These are phyloP conservation scores for Cladophialophora bantiana DNA, from an alignment of 2,329 filamentous ascomycete species.

Conservation along the genomic window DNA sequence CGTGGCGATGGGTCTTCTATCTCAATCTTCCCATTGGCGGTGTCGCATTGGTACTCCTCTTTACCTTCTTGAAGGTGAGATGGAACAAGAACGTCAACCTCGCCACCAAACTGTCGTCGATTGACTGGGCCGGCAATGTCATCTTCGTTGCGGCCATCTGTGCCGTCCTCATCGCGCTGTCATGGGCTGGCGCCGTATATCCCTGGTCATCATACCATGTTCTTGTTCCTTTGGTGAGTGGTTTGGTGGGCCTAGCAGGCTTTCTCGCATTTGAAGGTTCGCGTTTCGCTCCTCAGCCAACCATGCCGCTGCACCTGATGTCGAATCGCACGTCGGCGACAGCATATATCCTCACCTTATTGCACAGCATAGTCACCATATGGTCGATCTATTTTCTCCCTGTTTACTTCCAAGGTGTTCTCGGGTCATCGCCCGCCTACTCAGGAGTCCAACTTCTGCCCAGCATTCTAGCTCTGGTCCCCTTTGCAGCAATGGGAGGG, in stretches of 20 bases:
- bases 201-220: slow-evolving; percentile 51
- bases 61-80: slow-evolving; percentile 45
- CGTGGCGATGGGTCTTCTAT: slow-evolving; percentile 49
- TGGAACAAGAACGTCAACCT: slow-evolving; percentile 42
- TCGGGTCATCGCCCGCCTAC: slow-evolving; percentile 39
- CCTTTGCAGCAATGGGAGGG: slow-evolving; percentile 38
- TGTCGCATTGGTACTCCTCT: slow-evolving; percentile 37
- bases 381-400: slow-evolving; percentile 55
- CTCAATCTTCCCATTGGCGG: slow-evolving; percentile 50
- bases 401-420: slow-evolving; percentile 47
- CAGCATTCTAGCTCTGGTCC: slow-evolving; percentile 28
- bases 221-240: slow-evolving; percentile 49
- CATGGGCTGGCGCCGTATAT: slow-evolving; percentile 52
- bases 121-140: slow-evolving; percentile 53
- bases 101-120: slow-evolving; percentile 37
- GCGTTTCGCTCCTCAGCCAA: slow-evolving; percentile 44
- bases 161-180: slow-evolving; percentile 51
- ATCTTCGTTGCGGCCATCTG: slow-evolving; percentile 50
- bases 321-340: slow-evolving; percentile 45
- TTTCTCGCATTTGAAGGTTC: slow-evolving; percentile 51
- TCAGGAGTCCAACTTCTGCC: slow-evolving; percentile 43
- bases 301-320: slow-evolving; percentile 50
- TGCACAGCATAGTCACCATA: slow-evolving; percentile 54
- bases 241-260: slow-evolving; percentile 43
- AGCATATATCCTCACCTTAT: slow-evolving; percentile 51